These are phyloP conservation scores for Chlamydomonas incerta DNA, from an alignment of 139 green algal species.

Conservation along the genomic window DNA sequence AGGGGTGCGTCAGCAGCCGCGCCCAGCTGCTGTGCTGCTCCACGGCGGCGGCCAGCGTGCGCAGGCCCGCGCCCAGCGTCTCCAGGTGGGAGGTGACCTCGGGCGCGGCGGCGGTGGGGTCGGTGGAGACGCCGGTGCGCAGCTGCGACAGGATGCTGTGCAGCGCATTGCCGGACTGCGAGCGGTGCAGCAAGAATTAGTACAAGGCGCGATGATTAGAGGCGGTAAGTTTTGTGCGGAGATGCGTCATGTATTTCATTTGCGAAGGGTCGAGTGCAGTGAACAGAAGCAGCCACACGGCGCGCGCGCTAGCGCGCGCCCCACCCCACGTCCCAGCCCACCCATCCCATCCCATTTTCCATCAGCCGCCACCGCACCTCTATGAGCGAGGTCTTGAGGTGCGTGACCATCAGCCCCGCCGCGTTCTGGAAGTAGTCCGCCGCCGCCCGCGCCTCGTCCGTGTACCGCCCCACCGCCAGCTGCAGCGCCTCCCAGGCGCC, in stretches of 20 bases:
- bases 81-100: constrained; percentile 25
- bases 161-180: constrained; percentile 38
- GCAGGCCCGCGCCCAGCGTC: neutral
- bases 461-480: constrained; percentile 27
- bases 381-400: constrained; percentile 56
- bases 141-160: constrained; percentile 30
- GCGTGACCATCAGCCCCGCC: constrained; percentile 48
- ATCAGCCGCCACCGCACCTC: constrained; percentile 16
- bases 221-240: too few relatives aligned
- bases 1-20: constrained; percentile 48
- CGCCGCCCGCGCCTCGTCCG: constrained; percentile 46
- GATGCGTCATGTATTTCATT: too few relatives aligned
- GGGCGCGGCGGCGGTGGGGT: neutral
- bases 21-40: constrained; percentile 52
- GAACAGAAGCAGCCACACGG: too few relatives aligned
- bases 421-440: constrained; percentile 47
- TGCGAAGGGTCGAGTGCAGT: too few relatives aligned
- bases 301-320: too few relatives aligned
- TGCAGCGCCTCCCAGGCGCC: constrained; percentile 19
- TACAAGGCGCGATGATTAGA: too few relatives aligned
- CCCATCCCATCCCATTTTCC: too few relatives aligned
- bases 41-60: neutral
- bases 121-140: constrained; percentile 32
- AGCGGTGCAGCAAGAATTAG: too few relatives aligned
- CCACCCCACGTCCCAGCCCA: too few relatives aligned